Percentiles rank a stretch among this genome's conserved stretches.
These are phyloP conservation scores for Tolypocladium tropicale DNA, from an alignment of 2,329 filamentous ascomycete species.

Conservation along the genomic window DNA sequence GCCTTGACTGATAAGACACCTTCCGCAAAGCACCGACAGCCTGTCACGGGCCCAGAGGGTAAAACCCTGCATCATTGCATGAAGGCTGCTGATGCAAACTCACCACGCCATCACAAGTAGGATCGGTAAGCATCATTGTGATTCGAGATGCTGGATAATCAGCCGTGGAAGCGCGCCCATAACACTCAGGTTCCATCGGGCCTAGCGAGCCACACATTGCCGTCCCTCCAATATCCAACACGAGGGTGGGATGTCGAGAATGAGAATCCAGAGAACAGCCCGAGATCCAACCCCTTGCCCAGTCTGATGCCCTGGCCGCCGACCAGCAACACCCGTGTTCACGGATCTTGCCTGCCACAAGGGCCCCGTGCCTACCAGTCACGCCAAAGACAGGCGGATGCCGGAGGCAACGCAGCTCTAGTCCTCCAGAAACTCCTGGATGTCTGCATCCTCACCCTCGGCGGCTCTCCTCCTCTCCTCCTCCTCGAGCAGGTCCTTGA, in stretches of 20 bases:
- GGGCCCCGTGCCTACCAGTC: not conserved
- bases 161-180: not conserved
- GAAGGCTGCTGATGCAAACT: too few relatives aligned
- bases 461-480: conserved; percentile 50
- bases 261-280: not conserved
- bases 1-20: not conserved
- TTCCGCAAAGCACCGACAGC: not conserved
- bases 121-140: too few relatives aligned
- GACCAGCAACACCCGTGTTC: not conserved
- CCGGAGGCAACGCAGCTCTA: not conserved
- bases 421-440: conserved; percentile 59
- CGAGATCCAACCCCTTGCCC: not conserved
- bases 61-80: too few relatives aligned
- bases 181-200: not conserved
- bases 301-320: not conserved
- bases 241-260: too few relatives aligned
- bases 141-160: too few relatives aligned
- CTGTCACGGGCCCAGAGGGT: not conserved
- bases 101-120: too few relatives aligned
- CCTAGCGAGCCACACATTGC: not conserved
- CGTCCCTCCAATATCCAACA: not conserved
- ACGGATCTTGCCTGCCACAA: not conserved
- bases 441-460: conserved; percentile 64
- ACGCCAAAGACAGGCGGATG: not conserved
- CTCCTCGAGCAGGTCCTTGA: conserved; percentile 54